Base-by-base conservation (phyloP, 805 yeast genomes). In the Starmerella apis region DNA sequence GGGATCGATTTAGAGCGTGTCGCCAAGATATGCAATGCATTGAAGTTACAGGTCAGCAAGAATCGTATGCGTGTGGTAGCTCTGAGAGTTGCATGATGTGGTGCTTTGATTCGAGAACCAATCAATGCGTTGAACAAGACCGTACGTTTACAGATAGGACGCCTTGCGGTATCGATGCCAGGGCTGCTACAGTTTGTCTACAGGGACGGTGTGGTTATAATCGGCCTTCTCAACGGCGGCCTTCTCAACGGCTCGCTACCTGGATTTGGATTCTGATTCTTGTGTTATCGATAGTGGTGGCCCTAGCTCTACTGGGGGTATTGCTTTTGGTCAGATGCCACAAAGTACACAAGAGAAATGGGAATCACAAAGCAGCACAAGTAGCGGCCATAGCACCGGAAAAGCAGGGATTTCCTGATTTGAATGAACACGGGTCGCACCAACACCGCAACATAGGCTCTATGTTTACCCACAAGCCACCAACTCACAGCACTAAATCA, bases 1-100 rank as follows among this genome's bases (percentile, higher is more conserved):
- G 51, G 19, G 47, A 8, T 20, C 19, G 18, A 22, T 31, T 18
- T 10, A 32, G 33, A 10, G 6, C 13, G 32, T 46, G 53, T 33
- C 43, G 43, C 45, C 47, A 47, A 8, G 35, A 46, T 33, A 3
- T 14, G 11, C 55, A 52, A 20, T 52, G 55, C 48, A 16, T 20
- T 27, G 43, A 41, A 24, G 23, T 19, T n/a, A 32, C 42, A 16
- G 44, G 47, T 24, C 14, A 30, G 7, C 30, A 24, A 7, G 28
- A 31, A n/a, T 14, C 47, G 1, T 20, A 24, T 18, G 28, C 37
- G 19, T 49, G 55, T 20, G 53, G 50, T 9, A 13, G 11, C 7
- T 14, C 11, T 11, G 30, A 35, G 14, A 35, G 35, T 20, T 52
- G 55, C 46, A 23, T 14, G 18, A 36, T 52, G 23, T 8, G 2